Evolutionary conservation across 805 yeast species (phyloP).

Genomic region (Saccharomyces cerevisiae): DNA sequence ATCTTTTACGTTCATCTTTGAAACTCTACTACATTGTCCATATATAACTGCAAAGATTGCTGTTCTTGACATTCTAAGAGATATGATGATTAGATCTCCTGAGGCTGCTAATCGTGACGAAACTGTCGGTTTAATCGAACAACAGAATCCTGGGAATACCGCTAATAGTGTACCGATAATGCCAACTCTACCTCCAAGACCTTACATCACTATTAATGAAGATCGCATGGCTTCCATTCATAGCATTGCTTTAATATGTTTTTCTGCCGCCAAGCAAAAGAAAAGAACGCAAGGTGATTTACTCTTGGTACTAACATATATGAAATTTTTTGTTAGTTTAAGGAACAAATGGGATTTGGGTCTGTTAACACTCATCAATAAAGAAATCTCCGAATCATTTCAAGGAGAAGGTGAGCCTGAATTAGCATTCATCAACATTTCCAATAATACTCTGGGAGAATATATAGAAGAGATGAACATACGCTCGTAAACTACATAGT

Average conservation of each 20-base stretch:
- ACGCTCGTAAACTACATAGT: neutral
- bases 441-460: conserved; percentile 18
- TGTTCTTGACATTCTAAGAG: conserved; percentile 60
- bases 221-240: conserved; percentile 38
- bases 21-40: conserved; percentile 63
- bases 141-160: neutral
- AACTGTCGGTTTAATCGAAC: neutral
- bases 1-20: conserved; percentile 53
- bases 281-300: conserved; percentile 4
- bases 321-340: conserved; percentile 43
- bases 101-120: neutral
- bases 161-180: conserved; percentile 3
- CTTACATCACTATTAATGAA: conserved; percentile 37
- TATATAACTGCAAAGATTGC: conserved; percentile 51
- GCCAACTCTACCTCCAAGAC: conserved; percentile 28
- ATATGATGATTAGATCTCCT: conserved; percentile 39
- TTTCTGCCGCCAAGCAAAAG: conserved; percentile 24
- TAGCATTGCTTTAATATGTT: conserved; percentile 33
- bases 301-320: conserved; percentile 38
- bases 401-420: conserved; percentile 17
- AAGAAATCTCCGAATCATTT: conserved; percentile 23
- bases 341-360: conserved; percentile 27
- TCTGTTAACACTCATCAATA: conserved; percentile 27
- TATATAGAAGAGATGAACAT: neutral
- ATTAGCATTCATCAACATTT: conserved; percentile 22